Percentiles rank a stretch among this genome's conserved stretches.
Conservation (phyloP, 192 early-diverging fungal genomes). For the Coemansia sp. region DNA sequence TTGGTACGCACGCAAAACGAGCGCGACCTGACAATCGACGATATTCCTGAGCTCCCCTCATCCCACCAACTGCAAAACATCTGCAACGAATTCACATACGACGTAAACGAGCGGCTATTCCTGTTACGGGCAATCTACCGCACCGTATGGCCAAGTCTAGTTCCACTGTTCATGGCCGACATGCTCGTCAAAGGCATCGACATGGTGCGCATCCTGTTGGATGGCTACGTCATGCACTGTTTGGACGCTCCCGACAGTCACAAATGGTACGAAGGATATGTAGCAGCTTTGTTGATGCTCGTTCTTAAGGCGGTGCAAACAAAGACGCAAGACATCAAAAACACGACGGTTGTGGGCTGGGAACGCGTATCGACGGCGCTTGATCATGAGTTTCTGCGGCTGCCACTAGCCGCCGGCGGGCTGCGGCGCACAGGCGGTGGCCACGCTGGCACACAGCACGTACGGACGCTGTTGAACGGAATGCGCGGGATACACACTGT, state of each 20-base stretch:
- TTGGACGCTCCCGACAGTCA: constrained; percentile 15
- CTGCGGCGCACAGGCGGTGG: constrained; percentile 8
- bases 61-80: constrained; percentile 1
- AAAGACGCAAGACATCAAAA: not conserved
- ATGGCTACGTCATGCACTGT: constrained; percentile 16
- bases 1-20: constrained; percentile 6
- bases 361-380: constrained; percentile 7
- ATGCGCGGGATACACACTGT: constrained; percentile 3
- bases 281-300: constrained; percentile 5
- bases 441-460: not conserved
- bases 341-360: constrained; percentile 1
- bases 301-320: not conserved
- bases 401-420: constrained; percentile 14
- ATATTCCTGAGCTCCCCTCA: constrained; percentile 14
- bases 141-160: constrained; percentile 29
- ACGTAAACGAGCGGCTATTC: constrained; percentile 33
- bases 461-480: not conserved
- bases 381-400: constrained; percentile 27
- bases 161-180: constrained; percentile 23
- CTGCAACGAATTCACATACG: constrained; percentile 19
- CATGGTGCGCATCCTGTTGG: constrained; percentile 4
- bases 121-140: constrained; percentile 33
- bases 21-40: constrained; percentile 14
- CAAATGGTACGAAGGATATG: constrained; percentile 21
- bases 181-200: constrained; percentile 6